Evolutionary conservation across 495 filamentous ascomycete species (phyloP).

Genomic region (Astrothelium subdiscretum): DNA sequence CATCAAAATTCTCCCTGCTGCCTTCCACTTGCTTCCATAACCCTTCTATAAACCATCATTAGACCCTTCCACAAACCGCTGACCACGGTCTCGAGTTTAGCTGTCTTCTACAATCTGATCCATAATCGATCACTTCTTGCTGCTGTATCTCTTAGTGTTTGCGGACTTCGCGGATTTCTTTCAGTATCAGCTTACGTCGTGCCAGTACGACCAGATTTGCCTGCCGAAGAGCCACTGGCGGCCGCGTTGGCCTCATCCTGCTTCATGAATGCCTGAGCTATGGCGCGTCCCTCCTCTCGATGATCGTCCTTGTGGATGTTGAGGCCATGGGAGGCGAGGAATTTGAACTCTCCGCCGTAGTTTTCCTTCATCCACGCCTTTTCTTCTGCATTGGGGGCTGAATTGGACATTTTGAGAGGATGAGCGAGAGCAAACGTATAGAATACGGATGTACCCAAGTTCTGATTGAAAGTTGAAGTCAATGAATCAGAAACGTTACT

Average conservation of each 20-base stretch:
- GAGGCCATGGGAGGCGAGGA: constrained; percentile 10
- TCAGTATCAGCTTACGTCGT: background rate
- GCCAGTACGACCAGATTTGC: background rate
- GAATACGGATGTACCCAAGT: no score
- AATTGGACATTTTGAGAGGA: background rate
- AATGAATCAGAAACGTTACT: no score
- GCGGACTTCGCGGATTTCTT: background rate
- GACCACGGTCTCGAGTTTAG: no score
- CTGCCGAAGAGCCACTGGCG: background rate
- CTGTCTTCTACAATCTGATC: background rate
- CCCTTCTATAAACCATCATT: no score
- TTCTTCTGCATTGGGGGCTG: constrained; percentile 7
- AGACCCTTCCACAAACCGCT: no score
- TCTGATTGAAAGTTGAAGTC: no score
- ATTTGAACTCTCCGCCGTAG: constrained; percentile 20
- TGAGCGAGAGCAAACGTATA: no score
- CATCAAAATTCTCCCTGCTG: no score
- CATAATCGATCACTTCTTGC: background rate
- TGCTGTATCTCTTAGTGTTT: background rate
- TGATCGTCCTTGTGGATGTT: background rate
- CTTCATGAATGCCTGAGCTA: background rate
- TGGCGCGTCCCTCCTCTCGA: background rate
- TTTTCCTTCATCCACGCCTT: constrained; percentile 24
- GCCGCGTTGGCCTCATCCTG: background rate
- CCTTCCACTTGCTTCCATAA: no score